Base-by-base conservation (phyloP, 228 moss, liverwort and hornwort species). In the Sphagnum fallax region DNA sequence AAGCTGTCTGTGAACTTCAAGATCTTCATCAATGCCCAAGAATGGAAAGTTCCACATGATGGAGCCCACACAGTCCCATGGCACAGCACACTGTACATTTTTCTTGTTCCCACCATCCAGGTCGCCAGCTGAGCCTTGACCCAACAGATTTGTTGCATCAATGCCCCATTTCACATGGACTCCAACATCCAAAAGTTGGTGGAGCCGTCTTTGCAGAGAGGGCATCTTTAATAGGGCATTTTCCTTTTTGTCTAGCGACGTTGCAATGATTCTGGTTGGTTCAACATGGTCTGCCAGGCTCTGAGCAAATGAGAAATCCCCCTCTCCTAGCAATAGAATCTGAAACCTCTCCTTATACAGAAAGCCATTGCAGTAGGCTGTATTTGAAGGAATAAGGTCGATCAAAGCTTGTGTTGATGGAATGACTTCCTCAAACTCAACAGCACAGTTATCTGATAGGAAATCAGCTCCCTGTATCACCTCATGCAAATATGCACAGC, bases 11-110 rank as follows among this genome's bases (percentile, higher is more conserved):
- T 86, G 83, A 62, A 62, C 67, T 16, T 69, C 83, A 50, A 68
- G 51, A 73, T 83, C 73, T 10, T 89, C 86, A 16, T 81, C 89
- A 64, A 68, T 62, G 49, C 83, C 81, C 50, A 77, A 74, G 9
- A 79, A 89, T 8, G 89, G 89, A 48, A 86, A 89, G 62, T 89
- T 89, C 89, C 89, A 89, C n/a, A 89, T 69, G 50, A 80, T 60
- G 65, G 81, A 89, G 65, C 75, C 79, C 73, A 89, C 81, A 32
- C 55, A 16, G 10, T 60, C 60, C 89, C 89, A 89, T 48, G 81
- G 86, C 53, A 89, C 60, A 5, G 60, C 49, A 18, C 65, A 53
- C 6, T 61, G 64, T 52, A 65, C 48, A 16, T 52, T 61, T 49
- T 15, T 57, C 5, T 74, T 69, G 47, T 52, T 67, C 6, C 48